Evolutionary conservation across 352 stramenopile genomes (phyloP).

Genomic region (Blastocystis sp.): DNA sequence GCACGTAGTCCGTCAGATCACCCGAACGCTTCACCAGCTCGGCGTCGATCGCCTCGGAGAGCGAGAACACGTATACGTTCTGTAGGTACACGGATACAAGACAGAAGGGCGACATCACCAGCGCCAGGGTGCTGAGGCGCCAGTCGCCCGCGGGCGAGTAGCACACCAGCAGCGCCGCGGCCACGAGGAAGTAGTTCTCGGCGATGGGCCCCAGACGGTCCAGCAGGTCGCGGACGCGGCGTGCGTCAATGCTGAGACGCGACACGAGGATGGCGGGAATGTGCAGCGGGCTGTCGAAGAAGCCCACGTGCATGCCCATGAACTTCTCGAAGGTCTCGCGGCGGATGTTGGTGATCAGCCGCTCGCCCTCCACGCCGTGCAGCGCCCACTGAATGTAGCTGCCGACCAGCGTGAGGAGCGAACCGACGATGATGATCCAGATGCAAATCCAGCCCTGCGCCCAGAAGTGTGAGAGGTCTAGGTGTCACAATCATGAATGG

Average conservation of each 20-base stretch:
- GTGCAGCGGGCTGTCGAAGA: conserved; percentile 43
- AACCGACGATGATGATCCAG: background rate
- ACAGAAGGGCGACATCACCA: conserved; percentile 27
- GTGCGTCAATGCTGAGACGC: conserved; percentile 37
- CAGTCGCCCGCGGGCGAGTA: conserved; percentile 31
- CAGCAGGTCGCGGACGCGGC: conserved; percentile 27
- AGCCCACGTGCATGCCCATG: background rate
- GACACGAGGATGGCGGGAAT: conserved; percentile 28
- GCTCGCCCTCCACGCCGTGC: conserved; percentile 13
- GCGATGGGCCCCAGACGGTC: background rate
- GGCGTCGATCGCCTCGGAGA: conserved; percentile 32
- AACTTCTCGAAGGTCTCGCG: conserved; percentile 25
- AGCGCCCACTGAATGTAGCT: background rate
- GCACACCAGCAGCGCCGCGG: background rate
- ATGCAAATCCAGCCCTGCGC: background rate
- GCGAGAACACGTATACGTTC: conserved; percentile 8
- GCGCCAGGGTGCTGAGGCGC: background rate
- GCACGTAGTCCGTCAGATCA: conserved; percentile 49
- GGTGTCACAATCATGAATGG: background rate
- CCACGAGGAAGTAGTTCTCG: conserved; percentile 25
- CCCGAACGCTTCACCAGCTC: conserved; percentile 44
- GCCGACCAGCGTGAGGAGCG: background rate
- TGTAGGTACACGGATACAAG: conserved; percentile 5
- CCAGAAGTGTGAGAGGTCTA: background rate
- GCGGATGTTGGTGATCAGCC: conserved; percentile 18